Conservation (phyloP, 148 eudicot genomes). For the Mesembryanthemum crystallinum region DNA sequence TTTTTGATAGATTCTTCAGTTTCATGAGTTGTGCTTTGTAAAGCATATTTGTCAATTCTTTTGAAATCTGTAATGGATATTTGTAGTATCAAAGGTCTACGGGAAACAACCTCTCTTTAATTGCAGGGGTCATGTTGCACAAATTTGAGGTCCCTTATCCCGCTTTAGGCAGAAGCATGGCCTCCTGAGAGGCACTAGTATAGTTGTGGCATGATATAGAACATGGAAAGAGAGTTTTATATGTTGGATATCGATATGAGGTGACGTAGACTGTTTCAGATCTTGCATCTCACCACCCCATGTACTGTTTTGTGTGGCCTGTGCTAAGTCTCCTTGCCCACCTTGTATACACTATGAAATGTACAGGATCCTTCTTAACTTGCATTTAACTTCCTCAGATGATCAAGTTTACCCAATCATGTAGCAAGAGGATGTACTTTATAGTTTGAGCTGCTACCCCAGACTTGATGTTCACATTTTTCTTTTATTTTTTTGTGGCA, state of each 20-base stretch:
- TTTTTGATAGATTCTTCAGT: not conserved
- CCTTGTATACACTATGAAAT: too few species aligned
- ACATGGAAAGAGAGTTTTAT: not conserved
- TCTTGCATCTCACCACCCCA: not conserved
- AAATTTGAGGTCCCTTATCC: not conserved
- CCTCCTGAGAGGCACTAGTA: not conserved
- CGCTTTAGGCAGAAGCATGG: not conserved
- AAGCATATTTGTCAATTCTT: too few species aligned
- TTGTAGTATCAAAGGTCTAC: too few species aligned
- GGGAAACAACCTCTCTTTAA: too few species aligned
- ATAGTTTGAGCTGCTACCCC: too few species aligned
- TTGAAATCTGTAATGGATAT: too few species aligned
- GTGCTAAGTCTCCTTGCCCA: not conserved
- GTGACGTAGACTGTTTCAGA: not conserved
- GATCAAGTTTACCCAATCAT: too few species aligned
- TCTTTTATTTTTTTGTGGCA: not conserved
- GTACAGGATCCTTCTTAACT: too few species aligned
- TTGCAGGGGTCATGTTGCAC: too few species aligned
- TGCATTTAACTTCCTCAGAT: too few species aligned
- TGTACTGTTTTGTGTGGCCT: not conserved
- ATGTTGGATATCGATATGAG: not conserved
- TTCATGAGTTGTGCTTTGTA: not conserved
- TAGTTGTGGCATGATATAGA: not conserved
- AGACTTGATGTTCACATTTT: not conserved
- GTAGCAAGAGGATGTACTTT: too few species aligned